These are phyloP conservation scores for Oidium heveae DNA, from an alignment of 2,329 filamentous ascomycete species.

Conservation along the genomic window DNA sequence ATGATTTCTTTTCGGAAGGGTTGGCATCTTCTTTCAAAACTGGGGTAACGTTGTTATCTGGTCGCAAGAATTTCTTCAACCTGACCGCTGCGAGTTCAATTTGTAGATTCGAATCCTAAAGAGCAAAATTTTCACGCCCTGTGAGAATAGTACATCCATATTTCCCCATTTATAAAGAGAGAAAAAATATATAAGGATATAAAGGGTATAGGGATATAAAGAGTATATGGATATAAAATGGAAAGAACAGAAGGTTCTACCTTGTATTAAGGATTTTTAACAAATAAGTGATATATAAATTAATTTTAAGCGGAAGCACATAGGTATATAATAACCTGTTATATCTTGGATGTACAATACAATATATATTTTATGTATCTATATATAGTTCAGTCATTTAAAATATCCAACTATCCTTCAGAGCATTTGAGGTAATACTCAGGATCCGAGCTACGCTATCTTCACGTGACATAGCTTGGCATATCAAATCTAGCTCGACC, in stretches of 20 bases:
- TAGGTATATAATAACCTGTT: neutral
- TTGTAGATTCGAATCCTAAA: neutral
- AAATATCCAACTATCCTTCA: too few species aligned
- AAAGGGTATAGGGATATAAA: neutral
- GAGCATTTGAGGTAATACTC: too few species aligned
- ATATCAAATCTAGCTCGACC: too few species aligned
- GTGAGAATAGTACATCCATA: neutral
- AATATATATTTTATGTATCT: too few species aligned
- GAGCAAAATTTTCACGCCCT: neutral
- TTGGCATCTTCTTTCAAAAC: neutral
- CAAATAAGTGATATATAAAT: neutral
- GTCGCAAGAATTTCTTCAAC: neutral
- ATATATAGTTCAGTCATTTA: too few species aligned
- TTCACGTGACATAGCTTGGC: too few species aligned
- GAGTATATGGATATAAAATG: neutral
- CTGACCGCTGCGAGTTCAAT: neutral
- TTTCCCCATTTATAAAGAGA: neutral
- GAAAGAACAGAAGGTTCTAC: neutral
- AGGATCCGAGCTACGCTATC: too few species aligned
- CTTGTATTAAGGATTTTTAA: neutral
- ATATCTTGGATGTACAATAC: too few species aligned
- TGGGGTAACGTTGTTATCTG: neutral
- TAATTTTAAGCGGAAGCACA: neutral
- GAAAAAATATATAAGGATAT: neutral
- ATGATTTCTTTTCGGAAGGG: neutral